Percentiles rank a stretch among this genome's conserved stretches.
Conservation (phyloP, 1,284 basidiomycete species). For the Ustilago esculenta region DNA sequence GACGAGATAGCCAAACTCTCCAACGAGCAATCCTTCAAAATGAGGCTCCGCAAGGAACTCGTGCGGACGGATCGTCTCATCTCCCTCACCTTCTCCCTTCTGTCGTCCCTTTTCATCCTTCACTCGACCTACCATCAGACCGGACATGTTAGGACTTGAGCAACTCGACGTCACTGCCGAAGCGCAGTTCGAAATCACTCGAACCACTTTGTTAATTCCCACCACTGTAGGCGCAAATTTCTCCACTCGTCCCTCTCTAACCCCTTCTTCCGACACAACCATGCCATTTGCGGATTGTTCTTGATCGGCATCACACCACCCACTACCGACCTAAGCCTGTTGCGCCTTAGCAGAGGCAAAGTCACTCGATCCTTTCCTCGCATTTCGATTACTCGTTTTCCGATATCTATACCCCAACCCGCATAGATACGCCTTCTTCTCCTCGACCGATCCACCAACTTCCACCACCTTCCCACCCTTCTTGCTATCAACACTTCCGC, state of each 20-base stretch:
- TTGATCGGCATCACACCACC: constrained; percentile 14
- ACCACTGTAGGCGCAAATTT: constrained; percentile 2
- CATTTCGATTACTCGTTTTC: constrained; percentile 1
- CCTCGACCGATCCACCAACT: constrained; percentile 17
- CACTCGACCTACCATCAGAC: too few species aligned
- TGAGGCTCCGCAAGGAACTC: not conserved
- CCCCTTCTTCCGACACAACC: not conserved
- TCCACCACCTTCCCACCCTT: not conserved
- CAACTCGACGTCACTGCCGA: constrained; percentile 10
- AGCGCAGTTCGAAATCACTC: constrained; percentile 21
- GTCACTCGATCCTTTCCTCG: constrained; percentile 10
- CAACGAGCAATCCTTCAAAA: constrained; percentile 4
- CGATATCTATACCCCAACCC: constrained; percentile 33
- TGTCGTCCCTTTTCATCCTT: too few species aligned
- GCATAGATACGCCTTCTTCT: constrained; percentile 45
- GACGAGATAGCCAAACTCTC: constrained; percentile 34
- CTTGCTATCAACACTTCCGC: not conserved
- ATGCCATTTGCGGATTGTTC: too few species aligned
- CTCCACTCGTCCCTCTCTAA: constrained; percentile 10
- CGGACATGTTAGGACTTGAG: constrained; percentile 22
- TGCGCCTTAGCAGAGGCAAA: not conserved
- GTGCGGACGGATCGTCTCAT: constrained; percentile 8
- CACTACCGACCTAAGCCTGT: not conserved
- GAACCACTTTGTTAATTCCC: not conserved
- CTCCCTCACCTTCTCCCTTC: too few species aligned